Evolutionary conservation across 2,329 filamentous ascomycete genomes (phyloP).

Genomic region (Pseudopyricularia javanii): DNA sequence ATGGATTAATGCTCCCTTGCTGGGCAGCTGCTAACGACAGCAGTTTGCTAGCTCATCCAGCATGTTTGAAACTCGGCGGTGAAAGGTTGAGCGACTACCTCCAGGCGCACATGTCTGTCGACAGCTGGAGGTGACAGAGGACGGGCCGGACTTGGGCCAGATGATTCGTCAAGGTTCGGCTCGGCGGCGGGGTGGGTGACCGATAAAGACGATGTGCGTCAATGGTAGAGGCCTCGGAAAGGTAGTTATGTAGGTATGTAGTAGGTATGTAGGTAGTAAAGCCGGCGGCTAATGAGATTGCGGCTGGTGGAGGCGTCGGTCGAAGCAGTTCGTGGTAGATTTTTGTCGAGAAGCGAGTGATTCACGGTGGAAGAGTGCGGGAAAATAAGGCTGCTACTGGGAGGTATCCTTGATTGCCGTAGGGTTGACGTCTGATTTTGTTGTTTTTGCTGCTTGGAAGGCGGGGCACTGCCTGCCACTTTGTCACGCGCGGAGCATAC

Average conservation of each 20-base stretch:
- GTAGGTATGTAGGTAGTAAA: not conserved
- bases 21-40: conserved; percentile 4
- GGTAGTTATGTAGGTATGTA: not conserved
- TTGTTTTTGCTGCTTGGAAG: not conserved
- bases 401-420: not conserved
- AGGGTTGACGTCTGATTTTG: not conserved
- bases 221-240: not conserved
- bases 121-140: not conserved
- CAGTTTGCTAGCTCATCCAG: conserved; percentile 1
- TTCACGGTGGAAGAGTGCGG: not conserved
- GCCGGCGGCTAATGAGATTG: not conserved
- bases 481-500: not conserved
- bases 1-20: not conserved
- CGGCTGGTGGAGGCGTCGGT: not conserved
- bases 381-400: not conserved
- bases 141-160: not conserved
- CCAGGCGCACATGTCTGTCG: not conserved
- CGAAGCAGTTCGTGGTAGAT: not conserved
- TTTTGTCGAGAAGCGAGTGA: not conserved
- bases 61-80: not conserved
- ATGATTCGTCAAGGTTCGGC: not conserved
- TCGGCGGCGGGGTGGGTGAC: not conserved
- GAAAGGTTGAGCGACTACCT: not conserved
- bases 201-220: not conserved
- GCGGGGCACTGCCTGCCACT: not conserved